A percentile compares a stretch with the other conserved stretches of the same genome.
Evolutionary conservation across 1,139 yeast species (phyloP).

Genomic region (Pneumocystis sp.): DNA sequence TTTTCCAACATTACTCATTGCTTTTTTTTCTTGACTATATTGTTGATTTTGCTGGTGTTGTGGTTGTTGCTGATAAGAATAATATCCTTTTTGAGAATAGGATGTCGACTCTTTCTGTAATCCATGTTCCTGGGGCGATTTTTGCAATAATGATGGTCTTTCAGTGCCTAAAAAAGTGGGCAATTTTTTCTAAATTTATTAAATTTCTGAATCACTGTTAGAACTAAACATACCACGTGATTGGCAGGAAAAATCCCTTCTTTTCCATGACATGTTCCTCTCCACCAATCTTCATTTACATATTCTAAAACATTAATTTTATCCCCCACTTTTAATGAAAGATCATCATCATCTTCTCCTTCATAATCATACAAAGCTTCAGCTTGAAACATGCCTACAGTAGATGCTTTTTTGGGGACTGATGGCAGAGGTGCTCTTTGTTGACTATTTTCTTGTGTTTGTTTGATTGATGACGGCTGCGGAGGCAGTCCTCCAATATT

Average conservation of each 20-base stretch:
- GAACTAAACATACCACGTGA: constrained; percentile 35
- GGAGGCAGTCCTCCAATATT: not conserved
- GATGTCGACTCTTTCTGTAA: constrained; percentile 17
- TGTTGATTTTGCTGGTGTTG: constrained; percentile 22
- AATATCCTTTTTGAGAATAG: constrained; percentile 17
- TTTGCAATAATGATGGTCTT: constrained; percentile 22
- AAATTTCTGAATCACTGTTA: not conserved
- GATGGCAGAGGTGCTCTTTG: constrained; percentile 2
- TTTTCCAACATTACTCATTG: constrained; percentile 48
- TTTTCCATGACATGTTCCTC: constrained; percentile 43
- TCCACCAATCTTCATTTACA: constrained; percentile 83
- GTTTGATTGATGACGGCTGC: not conserved
- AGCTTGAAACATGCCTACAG: constrained; percentile 22
- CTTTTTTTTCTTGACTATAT: constrained; percentile 23
- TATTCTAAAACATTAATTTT: constrained; percentile 55
- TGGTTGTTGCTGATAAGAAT: constrained; percentile 16
- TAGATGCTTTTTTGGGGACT: constrained; percentile 2
- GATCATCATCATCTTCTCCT: constrained; percentile 59
- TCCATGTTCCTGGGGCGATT: constrained; percentile 22
- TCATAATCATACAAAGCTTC: constrained; percentile 61
- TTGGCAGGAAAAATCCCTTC: constrained; percentile 84
- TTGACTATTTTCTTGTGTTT: not conserved
- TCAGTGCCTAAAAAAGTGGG: constrained; percentile 20
- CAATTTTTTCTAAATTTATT: constrained; percentile 22
- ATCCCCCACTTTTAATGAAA: constrained; percentile 50